Percentiles rank a stretch among this genome's conserved stretches.
phyloP scores from a whole-genome alignment of 139 green algal species.

The Haematococcus lacustris region DNA sequence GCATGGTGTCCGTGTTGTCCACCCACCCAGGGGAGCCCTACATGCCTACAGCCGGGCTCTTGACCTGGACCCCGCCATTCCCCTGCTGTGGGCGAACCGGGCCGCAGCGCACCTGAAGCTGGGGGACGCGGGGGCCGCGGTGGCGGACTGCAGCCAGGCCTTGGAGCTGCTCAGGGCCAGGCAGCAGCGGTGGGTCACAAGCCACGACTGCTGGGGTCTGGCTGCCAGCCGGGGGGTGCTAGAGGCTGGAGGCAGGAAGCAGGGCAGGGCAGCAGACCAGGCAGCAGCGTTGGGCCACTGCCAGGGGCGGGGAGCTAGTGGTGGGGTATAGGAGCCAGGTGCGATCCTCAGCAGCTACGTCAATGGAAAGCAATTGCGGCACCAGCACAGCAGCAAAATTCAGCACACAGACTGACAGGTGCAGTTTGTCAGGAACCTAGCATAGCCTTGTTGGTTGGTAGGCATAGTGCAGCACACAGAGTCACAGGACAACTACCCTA shows the following conservation, averaged over 20 bases:
- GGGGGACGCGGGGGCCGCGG: slow-evolving; percentile 14
- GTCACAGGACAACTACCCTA: too few relatives aligned
- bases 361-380: too few relatives aligned
- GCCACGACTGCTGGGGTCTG: too few relatives aligned
- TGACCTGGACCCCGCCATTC: background rate
- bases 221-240: too few relatives aligned
- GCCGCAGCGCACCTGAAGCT: slow-evolving; percentile 44
- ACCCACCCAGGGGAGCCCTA: background rate
- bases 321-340: background rate
- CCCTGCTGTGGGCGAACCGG: slow-evolving; percentile 31
- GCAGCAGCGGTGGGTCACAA: background rate
- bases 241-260: too few relatives aligned
- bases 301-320: too few relatives aligned
- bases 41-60: background rate
- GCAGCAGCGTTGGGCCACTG: too few relatives aligned
- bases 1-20: background rate
- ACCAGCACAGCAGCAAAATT: too few relatives aligned
- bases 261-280: background rate
- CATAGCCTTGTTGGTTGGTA: too few relatives aligned
- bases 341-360: background rate
- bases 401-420: too few relatives aligned
- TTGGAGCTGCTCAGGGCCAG: slow-evolving; percentile 28
- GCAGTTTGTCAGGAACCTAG: too few relatives aligned
- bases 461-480: too few relatives aligned
- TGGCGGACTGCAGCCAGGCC: slow-evolving; percentile 39